Evolutionary conservation across 495 filamentous ascomycete genomes (phyloP), one percentile per base, ranked within the genome.

Genomic region (Neurospora sp.): DNA sequence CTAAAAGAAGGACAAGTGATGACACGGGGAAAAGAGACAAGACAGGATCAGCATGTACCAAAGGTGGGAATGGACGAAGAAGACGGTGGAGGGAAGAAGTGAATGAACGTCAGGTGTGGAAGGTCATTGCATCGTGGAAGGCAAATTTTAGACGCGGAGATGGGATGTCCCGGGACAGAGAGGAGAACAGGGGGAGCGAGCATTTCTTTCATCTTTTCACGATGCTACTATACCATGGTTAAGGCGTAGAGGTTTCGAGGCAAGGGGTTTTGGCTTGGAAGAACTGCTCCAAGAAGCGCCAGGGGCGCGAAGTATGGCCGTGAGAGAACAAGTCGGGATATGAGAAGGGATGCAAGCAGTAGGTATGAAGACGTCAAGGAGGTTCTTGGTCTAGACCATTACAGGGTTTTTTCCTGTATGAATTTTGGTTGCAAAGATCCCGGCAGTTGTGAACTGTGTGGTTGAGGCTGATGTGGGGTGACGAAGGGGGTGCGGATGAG

Each of bases 401-500:
- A 8, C 53, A 65, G 27, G 53, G 6, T 1, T 35, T 31, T 31
- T 9, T 35, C 14, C 27, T 16, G 53, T 65, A 65, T 27, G 27
- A 35, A 35, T 4, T 65, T 3, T 37, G 12, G 53, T 61, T 18
- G 27, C 6, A 18, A 18, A 65, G 12, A 65, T 65, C 12, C 27
- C 53, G 53, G 9, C 53, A 37, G 40, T 31, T 27, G n/a, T 69
- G 40, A 68, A 27, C 10, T 20, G 65, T 53, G 69, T 39, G 74
- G 77, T 78, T 79, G 78, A 75, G 75, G 79, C 71, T 76, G 53
- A 74, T 45, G 70, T 41, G n/a, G 74, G 69, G 44, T 65, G 74
- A 70, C 70, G 72, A 74, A 59, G 69, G 71, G 65, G 73, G 70
- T 78, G 75, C 70, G 72, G 72, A 44, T 82, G 80, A 82, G 79